Evolutionary conservation across 2,329 filamentous ascomycete species (phyloP).

Genomic region (Hortaea werneckii): DNA sequence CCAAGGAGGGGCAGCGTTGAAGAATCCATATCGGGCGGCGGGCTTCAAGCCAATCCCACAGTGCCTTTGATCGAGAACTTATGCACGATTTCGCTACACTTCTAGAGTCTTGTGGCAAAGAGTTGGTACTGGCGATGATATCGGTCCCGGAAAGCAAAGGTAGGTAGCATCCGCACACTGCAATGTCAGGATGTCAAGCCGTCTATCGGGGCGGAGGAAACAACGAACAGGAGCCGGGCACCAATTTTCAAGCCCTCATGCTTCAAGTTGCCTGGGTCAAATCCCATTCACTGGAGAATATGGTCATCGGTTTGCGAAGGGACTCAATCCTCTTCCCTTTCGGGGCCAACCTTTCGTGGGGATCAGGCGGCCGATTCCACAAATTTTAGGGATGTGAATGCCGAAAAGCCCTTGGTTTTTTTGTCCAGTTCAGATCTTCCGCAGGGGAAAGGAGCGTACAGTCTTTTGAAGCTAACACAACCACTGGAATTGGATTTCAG

Average conservation of each 20-base stretch:
- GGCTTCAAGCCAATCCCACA: background rate
- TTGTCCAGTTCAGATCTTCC: too few species aligned
- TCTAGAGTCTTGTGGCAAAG: background rate
- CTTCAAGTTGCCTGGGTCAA: background rate
- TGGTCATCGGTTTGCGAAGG: too few species aligned
- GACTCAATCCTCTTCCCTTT: too few species aligned
- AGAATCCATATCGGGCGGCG: background rate
- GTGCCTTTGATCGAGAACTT: background rate
- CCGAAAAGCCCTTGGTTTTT: too few species aligned
- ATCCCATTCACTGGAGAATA: too few species aligned
- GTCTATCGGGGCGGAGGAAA: background rate
- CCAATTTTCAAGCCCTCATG: background rate
- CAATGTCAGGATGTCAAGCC: background rate
- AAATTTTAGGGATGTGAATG: too few species aligned
- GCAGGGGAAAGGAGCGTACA: too few species aligned
- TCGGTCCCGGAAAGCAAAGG: background rate
- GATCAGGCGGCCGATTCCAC: too few species aligned
- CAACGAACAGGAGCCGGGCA: background rate
- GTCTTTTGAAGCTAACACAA: too few species aligned
- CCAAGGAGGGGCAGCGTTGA: constrained; percentile 1
- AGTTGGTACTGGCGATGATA: background rate
- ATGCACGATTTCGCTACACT: background rate
- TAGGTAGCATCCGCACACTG: background rate
- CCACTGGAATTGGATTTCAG: too few species aligned
- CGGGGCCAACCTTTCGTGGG: too few species aligned